Conservation (phyloP, 1,284 basidiomycete genomes). For the Phellinidium pouzarii region DNA sequence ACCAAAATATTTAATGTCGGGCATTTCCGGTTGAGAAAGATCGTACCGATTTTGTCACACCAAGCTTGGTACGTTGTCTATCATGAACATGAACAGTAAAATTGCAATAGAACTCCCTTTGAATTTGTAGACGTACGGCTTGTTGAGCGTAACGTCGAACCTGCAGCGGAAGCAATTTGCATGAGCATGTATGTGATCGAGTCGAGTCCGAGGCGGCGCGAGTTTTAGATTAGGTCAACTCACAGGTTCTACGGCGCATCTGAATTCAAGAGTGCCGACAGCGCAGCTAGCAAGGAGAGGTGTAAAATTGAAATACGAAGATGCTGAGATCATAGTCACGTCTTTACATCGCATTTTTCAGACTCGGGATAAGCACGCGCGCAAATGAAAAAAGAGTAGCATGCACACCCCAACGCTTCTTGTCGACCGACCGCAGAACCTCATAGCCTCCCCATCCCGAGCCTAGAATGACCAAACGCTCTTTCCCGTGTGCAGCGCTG, state of each 20-base stretch:
- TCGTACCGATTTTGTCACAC: constrained; percentile 60
- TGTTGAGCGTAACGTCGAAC: constrained; percentile 49
- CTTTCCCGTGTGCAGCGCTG: constrained; percentile 35
- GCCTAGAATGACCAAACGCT: constrained; percentile 74
- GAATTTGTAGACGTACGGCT: constrained; percentile 36
- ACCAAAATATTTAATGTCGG: no score
- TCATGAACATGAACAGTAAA: neutral
- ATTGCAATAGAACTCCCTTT: neutral
- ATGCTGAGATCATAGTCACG: constrained; percentile 68
- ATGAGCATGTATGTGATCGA: constrained; percentile 16
- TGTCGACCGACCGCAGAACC: constrained; percentile 57
- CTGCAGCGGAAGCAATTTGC: no score
- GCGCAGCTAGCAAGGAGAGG: constrained; percentile 72
- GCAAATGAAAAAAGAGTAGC: constrained; percentile 4
- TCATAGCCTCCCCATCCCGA: constrained; percentile 85
- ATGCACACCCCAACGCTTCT: constrained; percentile 56
- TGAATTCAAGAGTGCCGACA: constrained; percentile 78
- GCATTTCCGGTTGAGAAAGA: no score
- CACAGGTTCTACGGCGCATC: constrained; percentile 77
- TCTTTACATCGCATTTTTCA: constrained; percentile 33
- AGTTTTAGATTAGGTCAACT: constrained; percentile 26
- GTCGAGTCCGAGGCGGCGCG: constrained; percentile 24
- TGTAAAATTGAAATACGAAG: constrained; percentile 79
- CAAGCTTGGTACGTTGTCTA: constrained; percentile 64
- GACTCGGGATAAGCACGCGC: neutral